Evolutionary conservation across 2,329 filamentous ascomycete species (phyloP), one percentile per base, ranked within the genome.

Genomic region (Lachnellula subtilissima): DNA sequence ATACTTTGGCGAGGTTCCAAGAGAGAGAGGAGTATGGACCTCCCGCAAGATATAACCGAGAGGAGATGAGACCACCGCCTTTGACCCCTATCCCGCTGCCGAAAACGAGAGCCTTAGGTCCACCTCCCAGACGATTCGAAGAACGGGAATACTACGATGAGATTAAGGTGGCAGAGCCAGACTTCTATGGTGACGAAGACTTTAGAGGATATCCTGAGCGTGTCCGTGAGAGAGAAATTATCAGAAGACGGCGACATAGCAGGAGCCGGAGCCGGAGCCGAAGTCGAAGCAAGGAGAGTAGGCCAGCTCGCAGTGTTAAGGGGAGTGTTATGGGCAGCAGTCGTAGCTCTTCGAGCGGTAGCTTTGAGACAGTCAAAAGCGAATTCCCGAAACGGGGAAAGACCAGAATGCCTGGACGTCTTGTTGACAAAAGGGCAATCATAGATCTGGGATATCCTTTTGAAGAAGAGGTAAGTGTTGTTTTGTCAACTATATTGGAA

Each of bases 361-460:
- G 76, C 75, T 51, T 45, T 19, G 76, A 76, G 23, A 81, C 78
- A 9, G 70, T 78, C n/a, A 78, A 75, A 66, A 82, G 75, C 71
- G 80, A 85, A 55, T 90, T 88, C 61, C 87, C 88, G 9, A 88
- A 89, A 74, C 91, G 88, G 71, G 92, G 92, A 65, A 96, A 92
- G 79, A 97, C 92, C 14, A 85, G 89, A 64, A 91, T 97, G 70
- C 92, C 92, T 0, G 85, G 83, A 57, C 83, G 87, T 55, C 77
- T 96, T 57, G 89, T 95, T 14, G 88, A 89, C 61, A 87, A 88
- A 69, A 81, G 86, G 59, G 92, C 90, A 1, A 81, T 97, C 36
- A 86, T 89, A 60, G 89, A 96, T 61, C 78, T 96, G 14, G 87
- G 89, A 12, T 96, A 96, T 72, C 89, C 90, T 0, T 97, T 86